Percentiles rank a stretch among this genome's conserved stretches.
phyloP scores from a whole-genome alignment of 2,329 filamentous ascomycete genomes.

The Neophaeococcomyces aloes region DNA sequence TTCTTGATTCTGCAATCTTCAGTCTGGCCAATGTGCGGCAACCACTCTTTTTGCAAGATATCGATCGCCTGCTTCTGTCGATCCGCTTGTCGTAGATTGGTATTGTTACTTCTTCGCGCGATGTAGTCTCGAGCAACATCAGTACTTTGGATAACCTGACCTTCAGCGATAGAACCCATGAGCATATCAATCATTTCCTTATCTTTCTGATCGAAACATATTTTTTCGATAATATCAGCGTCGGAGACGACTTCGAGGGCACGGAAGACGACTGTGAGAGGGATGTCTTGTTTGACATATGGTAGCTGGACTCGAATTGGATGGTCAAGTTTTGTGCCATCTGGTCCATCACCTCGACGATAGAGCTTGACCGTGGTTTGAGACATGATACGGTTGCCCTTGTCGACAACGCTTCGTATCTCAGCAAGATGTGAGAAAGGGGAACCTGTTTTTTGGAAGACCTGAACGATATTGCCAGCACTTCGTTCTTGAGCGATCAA shows the following conservation, averaged over 20 bases:
- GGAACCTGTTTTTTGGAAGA: constrained; percentile 92
- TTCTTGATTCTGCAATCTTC: constrained; percentile 93
- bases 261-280: constrained; percentile 90
- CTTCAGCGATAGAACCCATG: constrained; percentile 93
- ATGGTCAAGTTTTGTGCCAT: constrained; percentile 22
- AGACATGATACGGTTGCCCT: constrained; percentile 88
- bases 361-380: constrained; percentile 85
- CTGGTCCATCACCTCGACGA: constrained; percentile 69
- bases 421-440: constrained; percentile 89
- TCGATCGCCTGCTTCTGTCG: constrained; percentile 88
- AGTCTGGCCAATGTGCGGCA: constrained; percentile 91
- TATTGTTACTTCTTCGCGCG: constrained; percentile 72
- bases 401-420: constrained; percentile 91
- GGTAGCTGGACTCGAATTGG: constrained; percentile 76
- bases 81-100: constrained; percentile 62
- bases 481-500: constrained; percentile 95
- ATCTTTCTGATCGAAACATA: constrained; percentile 91
- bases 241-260: constrained; percentile 93
- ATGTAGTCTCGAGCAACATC: constrained; percentile 93
- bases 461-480: constrained; percentile 96
- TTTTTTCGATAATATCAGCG: constrained; percentile 94
- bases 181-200: constrained; percentile 96
- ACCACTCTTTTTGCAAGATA: constrained; percentile 90
- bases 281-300: constrained; percentile 87
- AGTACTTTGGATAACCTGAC: constrained; percentile 88